phyloP scores from a whole-genome alignment of 257 asterid species.

The Rehmannia glutinosa region DNA sequence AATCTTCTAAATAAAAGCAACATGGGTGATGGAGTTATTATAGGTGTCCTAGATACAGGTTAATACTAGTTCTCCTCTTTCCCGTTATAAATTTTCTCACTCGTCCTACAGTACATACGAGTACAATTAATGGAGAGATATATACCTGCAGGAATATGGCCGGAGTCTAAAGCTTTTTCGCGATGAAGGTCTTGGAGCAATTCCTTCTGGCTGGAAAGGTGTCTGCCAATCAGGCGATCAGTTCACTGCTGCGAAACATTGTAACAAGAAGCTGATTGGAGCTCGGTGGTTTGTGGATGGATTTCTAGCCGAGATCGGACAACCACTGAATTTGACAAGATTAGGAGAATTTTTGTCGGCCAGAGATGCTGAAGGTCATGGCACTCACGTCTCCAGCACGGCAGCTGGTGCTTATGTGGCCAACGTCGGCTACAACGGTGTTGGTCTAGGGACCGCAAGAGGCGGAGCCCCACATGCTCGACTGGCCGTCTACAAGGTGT shows the following conservation, averaged over 20 bases:
- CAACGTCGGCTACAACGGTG: constrained; percentile 28
- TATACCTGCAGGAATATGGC: constrained; percentile 40
- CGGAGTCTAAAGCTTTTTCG: constrained; percentile 37
- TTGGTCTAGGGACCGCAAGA: constrained; percentile 32
- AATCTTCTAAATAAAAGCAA: constrained; percentile 30
- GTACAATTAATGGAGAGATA: background rate
- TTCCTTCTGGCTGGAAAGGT: constrained; percentile 43
- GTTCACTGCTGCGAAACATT: constrained; percentile 24
- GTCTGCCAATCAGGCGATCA: constrained; percentile 32
- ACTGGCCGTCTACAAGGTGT: constrained; percentile 42
- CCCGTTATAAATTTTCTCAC: background rate
- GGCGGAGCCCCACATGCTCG: constrained; percentile 54
- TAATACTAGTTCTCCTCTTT: background rate
- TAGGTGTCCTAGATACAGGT: constrained; percentile 57
- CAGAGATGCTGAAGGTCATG: constrained; percentile 40
- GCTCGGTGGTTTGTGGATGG: constrained; percentile 43
- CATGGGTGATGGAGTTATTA: constrained; percentile 48
- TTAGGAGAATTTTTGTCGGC: constrained; percentile 28
- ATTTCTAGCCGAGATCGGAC: constrained; percentile 13
- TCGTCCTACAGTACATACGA: background rate
- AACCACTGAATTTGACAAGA: background rate
- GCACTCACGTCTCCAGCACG: constrained; percentile 43
- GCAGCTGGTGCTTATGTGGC: constrained; percentile 39
- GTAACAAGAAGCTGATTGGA: constrained; percentile 42
- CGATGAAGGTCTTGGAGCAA: constrained; percentile 33